phyloP scores from a whole-genome alignment of 2,329 filamentous ascomycete species.

The Blastomyces silverae region DNA sequence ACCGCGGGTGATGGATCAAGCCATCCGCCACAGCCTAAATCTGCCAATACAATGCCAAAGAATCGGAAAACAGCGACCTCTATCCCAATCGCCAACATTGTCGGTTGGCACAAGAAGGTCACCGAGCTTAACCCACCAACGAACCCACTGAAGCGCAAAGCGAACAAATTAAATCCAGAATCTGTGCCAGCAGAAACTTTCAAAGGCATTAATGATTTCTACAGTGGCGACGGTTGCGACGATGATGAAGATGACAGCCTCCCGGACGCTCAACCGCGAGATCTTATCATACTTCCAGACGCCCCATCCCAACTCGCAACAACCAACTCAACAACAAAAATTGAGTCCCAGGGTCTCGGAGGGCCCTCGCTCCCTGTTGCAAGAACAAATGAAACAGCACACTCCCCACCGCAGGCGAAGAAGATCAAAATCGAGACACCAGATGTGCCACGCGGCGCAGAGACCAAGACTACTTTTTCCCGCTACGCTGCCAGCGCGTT shows the following conservation, averaged over 20 bases:
- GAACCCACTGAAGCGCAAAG: constrained; percentile 11
- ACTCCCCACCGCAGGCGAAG: neutral
- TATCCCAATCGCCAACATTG: constrained; percentile 8
- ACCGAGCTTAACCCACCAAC: neutral
- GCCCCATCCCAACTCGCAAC: neutral
- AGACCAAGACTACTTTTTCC: constrained; percentile 25
- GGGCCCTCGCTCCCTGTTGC: neutral
- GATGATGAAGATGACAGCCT: neutral
- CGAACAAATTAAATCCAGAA: constrained; percentile 8
- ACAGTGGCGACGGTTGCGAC: neutral
- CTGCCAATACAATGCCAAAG: neutral
- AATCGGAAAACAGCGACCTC: neutral
- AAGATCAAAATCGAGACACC: constrained; percentile 13
- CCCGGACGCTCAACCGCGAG: constrained; percentile 14
- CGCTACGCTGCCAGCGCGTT: constrained; percentile 38
- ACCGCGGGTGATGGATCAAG: neutral
- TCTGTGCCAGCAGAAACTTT: neutral
- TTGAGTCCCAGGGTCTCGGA: neutral
- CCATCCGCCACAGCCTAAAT: neutral
- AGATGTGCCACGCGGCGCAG: constrained; percentile 22
- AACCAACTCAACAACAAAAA: neutral
- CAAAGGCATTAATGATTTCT: neutral
- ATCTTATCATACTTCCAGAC: neutral
- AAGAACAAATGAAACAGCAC: neutral
- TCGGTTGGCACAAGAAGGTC: neutral